A percentile compares a stretch with the other conserved stretches of the same genome.
Evolutionary conservation across 306 rosid species (phyloP).

Genomic region (Benincasa hispida): DNA sequence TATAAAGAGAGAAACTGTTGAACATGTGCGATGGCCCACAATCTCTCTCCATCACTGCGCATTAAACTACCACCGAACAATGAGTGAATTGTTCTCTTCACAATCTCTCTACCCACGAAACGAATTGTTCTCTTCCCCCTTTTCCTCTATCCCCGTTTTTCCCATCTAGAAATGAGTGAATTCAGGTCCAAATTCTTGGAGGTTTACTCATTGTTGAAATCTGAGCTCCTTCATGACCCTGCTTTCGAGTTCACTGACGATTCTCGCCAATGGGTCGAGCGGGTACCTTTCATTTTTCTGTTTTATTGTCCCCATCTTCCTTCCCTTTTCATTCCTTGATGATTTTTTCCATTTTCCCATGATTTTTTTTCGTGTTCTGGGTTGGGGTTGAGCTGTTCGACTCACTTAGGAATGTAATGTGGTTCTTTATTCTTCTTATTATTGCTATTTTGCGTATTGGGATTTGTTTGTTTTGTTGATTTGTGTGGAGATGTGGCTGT

Average conservation of each 20-base stretch:
- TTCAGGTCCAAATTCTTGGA: constrained; percentile 27
- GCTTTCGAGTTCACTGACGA: constrained; percentile 36
- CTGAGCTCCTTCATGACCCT: constrained; percentile 35
- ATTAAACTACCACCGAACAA: not conserved
- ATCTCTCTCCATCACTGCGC: not conserved
- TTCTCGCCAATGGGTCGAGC: constrained; percentile 36
- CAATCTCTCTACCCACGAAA: too few species aligned
- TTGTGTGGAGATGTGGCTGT: not conserved
- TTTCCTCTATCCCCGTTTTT: not conserved
- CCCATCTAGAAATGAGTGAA: constrained; percentile 13
- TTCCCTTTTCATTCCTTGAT: not conserved
- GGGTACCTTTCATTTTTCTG: constrained; percentile 10
- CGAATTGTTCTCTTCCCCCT: not conserved
- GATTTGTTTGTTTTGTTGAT: not conserved
- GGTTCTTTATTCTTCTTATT: not conserved
- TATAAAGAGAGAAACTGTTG: not conserved
- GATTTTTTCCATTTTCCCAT: not conserved
- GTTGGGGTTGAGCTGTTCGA: not conserved
- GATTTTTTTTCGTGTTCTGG: not conserved
- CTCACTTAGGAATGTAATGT: not conserved
- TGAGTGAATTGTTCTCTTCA: not conserved
- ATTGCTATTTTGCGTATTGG: not conserved
- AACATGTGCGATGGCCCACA: not conserved
- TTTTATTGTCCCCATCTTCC: not conserved
- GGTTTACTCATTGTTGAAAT: constrained; percentile 31